A percentile compares a stretch with the other conserved stretches of the same genome.
Conservation (phyloP, 306 rosid genomes). For the Morella rubra region DNA sequence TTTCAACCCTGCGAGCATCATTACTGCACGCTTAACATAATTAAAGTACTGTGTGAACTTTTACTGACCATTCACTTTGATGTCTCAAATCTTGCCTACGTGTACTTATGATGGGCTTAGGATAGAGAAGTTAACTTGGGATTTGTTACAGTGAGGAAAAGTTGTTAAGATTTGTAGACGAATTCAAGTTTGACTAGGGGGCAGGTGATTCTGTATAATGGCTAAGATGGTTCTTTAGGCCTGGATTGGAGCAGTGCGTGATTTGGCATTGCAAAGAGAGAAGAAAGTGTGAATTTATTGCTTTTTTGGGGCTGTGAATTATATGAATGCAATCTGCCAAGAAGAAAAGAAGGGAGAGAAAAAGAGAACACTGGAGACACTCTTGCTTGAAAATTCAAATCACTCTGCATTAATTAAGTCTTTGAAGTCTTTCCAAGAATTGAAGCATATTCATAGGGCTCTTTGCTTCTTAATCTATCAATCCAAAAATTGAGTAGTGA, state of each 20-base stretch:
- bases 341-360: background rate
- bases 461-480: background rate
- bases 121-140: background rate
- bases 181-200: background rate
- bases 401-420: background rate
- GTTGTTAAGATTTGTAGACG: background rate
- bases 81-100: background rate
- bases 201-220: background rate
- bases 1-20: conserved; percentile 11
- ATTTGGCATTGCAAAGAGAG: background rate
- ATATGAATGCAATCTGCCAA: no score
- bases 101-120: background rate
- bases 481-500: background rate
- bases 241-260: background rate
- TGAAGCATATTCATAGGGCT: background rate
- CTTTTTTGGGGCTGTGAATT: background rate
- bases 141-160: background rate
- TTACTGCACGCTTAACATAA: conserved; percentile 22
- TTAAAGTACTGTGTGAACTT: background rate
- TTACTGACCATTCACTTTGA: background rate
- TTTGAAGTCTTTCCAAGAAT: background rate
- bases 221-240: background rate
- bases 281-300: background rate
- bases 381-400: background rate
- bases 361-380: background rate